Evolutionary conservation across 2,329 filamentous ascomycete genomes (phyloP).

Genomic region (Lachnellula hyalina): DNA sequence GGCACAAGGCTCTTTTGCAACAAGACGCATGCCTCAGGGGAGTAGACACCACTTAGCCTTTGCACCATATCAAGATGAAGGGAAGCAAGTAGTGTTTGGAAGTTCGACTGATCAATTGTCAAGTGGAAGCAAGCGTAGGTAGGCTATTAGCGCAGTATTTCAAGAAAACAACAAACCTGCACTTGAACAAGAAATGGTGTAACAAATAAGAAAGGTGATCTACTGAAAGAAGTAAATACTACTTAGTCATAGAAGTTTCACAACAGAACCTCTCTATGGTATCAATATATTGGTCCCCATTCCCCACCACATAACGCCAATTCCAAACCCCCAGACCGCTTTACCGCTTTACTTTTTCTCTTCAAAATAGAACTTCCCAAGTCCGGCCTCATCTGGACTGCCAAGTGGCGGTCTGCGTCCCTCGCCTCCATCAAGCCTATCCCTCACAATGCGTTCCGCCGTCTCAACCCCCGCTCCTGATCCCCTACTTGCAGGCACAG

Average conservation of each 20-base stretch:
- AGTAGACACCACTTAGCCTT: too few relatives aligned
- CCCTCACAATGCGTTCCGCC: constrained; percentile 60
- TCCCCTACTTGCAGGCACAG: constrained; percentile 8
- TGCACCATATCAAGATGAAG: too few relatives aligned
- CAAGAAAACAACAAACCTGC: background rate
- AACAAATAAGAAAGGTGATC: background rate
- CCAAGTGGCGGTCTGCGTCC: constrained; percentile 35
- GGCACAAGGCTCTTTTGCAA: too few relatives aligned
- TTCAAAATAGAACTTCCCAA: constrained; percentile 59
- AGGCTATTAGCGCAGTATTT: background rate
- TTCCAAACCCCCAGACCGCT: background rate
- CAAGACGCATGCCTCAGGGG: too few relatives aligned
- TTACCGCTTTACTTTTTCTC: constrained; percentile 33
- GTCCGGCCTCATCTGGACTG: constrained; percentile 40
- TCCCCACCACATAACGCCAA: background rate
- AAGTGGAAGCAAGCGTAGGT: too few relatives aligned
- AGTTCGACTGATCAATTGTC: too few relatives aligned
- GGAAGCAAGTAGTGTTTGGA: too few relatives aligned
- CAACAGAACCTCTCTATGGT: background rate
- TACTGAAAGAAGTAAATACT: background rate
- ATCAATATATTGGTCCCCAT: background rate
- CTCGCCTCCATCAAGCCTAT: constrained; percentile 51
- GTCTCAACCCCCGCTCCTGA: constrained; percentile 39
- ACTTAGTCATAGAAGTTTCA: background rate
- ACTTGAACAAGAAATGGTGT: background rate